Evolutionary conservation across 192 early-diverging fungal species (phyloP).

Genomic region (Coemansia sp.): DNA sequence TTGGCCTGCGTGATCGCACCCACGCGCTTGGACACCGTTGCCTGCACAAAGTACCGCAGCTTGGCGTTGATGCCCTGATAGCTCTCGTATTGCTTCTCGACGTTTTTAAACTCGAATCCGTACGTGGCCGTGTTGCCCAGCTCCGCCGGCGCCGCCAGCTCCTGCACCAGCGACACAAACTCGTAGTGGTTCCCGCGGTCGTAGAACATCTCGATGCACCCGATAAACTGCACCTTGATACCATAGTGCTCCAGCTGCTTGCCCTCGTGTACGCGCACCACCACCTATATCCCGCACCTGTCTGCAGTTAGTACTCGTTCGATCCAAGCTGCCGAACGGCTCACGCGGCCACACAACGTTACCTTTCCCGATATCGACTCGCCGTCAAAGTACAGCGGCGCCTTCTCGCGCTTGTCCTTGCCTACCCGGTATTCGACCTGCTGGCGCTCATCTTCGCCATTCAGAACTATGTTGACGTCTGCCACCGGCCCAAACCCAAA

Average conservation of each 20-base stretch:
- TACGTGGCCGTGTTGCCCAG: constrained; percentile 72
- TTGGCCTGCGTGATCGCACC: constrained; percentile 85
- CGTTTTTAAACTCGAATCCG: constrained; percentile 98
- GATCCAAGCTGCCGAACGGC: no score
- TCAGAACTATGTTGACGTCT: constrained; percentile 82
- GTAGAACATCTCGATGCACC: constrained; percentile 94
- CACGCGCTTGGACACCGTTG: constrained; percentile 81
- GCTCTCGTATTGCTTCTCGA: constrained; percentile 99
- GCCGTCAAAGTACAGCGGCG: constrained; percentile 95
- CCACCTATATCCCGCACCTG: constrained; percentile 19
- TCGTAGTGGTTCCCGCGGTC: constrained; percentile 93
- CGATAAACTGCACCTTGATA: constrained; percentile 98
- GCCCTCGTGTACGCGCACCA: constrained; percentile 64
- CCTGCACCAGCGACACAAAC: constrained; percentile 89
- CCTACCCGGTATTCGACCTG: constrained; percentile 90
- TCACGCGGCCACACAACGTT: constrained; percentile 12
- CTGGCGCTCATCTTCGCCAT: constrained; percentile 85
- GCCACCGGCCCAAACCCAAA: constrained; percentile 81
- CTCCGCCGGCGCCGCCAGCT: constrained; percentile 92
- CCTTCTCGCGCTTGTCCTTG: constrained; percentile 87
- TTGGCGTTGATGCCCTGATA: constrained; percentile 99
- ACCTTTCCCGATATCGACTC: constrained; percentile 93
- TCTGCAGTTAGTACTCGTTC: no score
- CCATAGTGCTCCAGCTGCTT: constrained; percentile 96
- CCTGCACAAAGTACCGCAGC: constrained; percentile 94